Conservation (phyloP, 2,329 filamentous ascomycete species). For the Aspergillus clavatus region DNA sequence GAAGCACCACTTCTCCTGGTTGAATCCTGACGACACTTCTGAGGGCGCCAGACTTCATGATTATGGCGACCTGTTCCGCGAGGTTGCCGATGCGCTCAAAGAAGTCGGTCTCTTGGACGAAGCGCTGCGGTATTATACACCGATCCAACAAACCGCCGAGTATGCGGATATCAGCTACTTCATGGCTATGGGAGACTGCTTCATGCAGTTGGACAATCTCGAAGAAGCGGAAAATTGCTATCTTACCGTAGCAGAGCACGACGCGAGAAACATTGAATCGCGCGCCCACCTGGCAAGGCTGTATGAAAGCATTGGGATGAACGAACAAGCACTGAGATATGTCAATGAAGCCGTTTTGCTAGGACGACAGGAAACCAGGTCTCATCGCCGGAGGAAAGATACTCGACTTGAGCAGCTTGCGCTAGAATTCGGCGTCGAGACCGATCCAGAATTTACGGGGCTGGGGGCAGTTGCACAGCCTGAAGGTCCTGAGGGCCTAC, state of each 20-base stretch:
- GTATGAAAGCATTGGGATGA: conserved; percentile 70
- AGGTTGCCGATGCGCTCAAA: conserved; percentile 59
- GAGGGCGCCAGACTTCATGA: conserved; percentile 54
- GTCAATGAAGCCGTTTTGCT: conserved; percentile 70
- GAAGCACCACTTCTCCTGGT: conserved; percentile 62
- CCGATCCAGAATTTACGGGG: conserved; percentile 8
- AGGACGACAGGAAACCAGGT: conserved; percentile 41
- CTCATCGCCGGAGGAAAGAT: conserved; percentile 29
- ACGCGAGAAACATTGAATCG: conserved; percentile 68
- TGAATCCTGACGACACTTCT: conserved; percentile 59
- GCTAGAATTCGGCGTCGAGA: conserved; percentile 32
- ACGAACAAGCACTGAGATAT: conserved; percentile 70
- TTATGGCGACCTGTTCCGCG: conserved; percentile 74
- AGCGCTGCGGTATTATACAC: conserved; percentile 56
- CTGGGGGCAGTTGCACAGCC: conserved; percentile 18
- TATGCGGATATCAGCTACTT: conserved; percentile 48
- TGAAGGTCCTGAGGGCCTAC: conserved; percentile 6
- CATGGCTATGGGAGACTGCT: conserved; percentile 56
- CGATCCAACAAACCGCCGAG: conserved; percentile 45
- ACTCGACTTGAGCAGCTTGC: conserved; percentile 39
- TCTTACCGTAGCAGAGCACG: conserved; percentile 66
- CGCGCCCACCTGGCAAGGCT: conserved; percentile 76
- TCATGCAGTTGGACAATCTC: conserved; percentile 58
- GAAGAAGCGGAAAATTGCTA: conserved; percentile 73
- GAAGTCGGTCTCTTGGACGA: conserved; percentile 48